Base-by-base conservation (phyloP, 2,329 filamentous ascomycete genomes). In the Metarhizium album region DNA sequence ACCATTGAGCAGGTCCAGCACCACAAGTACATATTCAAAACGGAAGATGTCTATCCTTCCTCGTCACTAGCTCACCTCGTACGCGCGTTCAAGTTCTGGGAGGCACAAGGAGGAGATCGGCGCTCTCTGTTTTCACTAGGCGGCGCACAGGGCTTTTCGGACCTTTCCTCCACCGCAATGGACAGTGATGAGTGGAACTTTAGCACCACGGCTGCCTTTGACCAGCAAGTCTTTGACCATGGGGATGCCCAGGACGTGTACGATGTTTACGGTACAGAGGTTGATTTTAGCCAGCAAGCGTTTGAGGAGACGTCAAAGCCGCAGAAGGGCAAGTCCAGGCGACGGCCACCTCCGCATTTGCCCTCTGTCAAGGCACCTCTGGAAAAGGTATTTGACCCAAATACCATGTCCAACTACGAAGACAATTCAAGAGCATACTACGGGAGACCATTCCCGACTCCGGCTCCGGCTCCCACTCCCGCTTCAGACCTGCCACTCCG, bases 11-110 rank as follows among this genome's bases (percentile, higher is more conserved):
- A 82, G 43, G 79, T 90, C 8, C 77, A 90, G 54, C 74, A 78
- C 43, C 86, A 90, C 60, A 75, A 75, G 0, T 90, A 86, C 62
- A 77, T 90, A 51, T 71, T 70, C 52, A 79, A 82, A 53, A 86
- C 84, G 0, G 72, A 74, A 6, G 70, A 77, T 14, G 70, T 70
- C 43, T 83, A 86, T 59, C 86, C 87, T 0, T 81, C 82, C 0
- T 76, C 76, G 0, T 75, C 73, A 4, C 74, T 91, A 2, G 70
- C 79, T 2, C 73, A 80, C 53, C 72, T 91, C 1, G 83, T 91
- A 9, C 79, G 81, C 56, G 82, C 80, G 13, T 91, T 86, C 67
- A 84, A 82, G 61, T 62, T 83, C 20, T 91, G 87, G 87, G 86
- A 90, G 64, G 76, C 82, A 7, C 77, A 80, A 57, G 87, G 87